phyloP scores from a whole-genome alignment of 345 rosid genomes.

The Dovyalis caffra region DNA sequence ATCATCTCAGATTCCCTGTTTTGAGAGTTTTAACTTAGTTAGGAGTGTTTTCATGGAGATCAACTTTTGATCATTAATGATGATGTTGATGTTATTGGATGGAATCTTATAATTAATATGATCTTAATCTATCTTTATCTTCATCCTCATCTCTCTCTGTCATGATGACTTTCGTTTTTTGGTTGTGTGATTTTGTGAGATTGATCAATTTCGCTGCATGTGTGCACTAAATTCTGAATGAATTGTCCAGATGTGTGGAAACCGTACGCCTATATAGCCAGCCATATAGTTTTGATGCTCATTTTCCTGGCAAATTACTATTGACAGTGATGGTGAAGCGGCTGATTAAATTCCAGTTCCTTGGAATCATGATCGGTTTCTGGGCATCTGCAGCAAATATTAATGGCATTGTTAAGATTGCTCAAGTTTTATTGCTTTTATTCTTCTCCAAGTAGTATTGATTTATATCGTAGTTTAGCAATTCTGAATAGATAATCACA shows the following conservation, averaged over 20 bases:
- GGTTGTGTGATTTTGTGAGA: too few species aligned
- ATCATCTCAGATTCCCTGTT: not conserved
- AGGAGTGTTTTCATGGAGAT: too few species aligned
- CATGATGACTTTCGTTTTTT: too few species aligned
- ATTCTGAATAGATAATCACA: not conserved
- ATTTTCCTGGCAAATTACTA: not conserved
- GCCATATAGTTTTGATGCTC: not conserved
- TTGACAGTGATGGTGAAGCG: not conserved
- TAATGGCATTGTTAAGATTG: too few species aligned
- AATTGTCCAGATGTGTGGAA: too few species aligned
- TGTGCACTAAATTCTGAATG: too few species aligned
- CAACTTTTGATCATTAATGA: too few species aligned
- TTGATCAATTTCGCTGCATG: too few species aligned
- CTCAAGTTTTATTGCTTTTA: too few species aligned
- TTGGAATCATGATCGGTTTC: not conserved
- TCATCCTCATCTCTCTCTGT: too few species aligned
- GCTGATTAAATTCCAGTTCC: not conserved
- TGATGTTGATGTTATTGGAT: not conserved
- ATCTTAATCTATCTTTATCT: not conserved
- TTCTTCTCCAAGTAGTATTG: not conserved
- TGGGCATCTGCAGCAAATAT: not conserved
- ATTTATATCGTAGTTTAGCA: not conserved
- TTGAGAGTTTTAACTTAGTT: not conserved
- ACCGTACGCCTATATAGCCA: too few species aligned
- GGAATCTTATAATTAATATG: not conserved